Percentiles rank a stretch among this genome's conserved stretches.
These are phyloP conservation scores for Przewalskia tangutica DNA, from an alignment of 257 asterid genomes.

Conservation along the genomic window DNA sequence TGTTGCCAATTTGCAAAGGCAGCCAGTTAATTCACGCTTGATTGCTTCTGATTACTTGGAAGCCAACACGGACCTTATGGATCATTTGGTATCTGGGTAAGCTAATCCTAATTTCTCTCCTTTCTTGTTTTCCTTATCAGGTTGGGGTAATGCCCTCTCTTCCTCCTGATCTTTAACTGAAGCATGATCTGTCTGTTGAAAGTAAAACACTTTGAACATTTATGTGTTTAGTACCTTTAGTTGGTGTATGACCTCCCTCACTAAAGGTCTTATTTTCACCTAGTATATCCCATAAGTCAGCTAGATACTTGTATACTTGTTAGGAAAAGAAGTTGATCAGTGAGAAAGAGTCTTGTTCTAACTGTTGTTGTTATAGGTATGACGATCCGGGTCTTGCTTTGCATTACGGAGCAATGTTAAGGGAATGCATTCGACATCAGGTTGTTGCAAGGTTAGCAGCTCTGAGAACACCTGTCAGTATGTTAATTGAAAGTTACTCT, in stretches of 20 bases:
- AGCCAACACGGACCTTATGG: slow-evolving; percentile 67
- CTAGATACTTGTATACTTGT: not conserved
- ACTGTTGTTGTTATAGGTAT: slow-evolving; percentile 30
- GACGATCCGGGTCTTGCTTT: slow-evolving; percentile 65
- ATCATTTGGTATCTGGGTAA: slow-evolving; percentile 60
- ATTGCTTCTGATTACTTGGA: slow-evolving; percentile 80
- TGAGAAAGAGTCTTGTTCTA: not conserved
- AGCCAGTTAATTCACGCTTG: slow-evolving; percentile 52
- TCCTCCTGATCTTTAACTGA: not conserved
- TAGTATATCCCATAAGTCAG: not conserved
- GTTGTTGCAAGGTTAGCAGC: slow-evolving; percentile 59
- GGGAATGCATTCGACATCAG: slow-evolving; percentile 90
- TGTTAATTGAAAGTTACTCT: not conserved
- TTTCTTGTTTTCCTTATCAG: not conserved
- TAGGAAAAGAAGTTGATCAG: not conserved
- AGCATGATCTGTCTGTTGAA: not conserved
- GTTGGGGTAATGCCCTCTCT: not conserved
- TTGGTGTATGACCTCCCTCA: not conserved
- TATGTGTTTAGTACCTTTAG: not conserved
- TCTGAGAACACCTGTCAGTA: not conserved
- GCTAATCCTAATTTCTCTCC: slow-evolving; percentile 13
- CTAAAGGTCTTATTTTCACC: not conserved
- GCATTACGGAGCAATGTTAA: slow-evolving; percentile 83
- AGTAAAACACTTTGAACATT: not conserved
- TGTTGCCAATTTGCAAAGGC: slow-evolving; percentile 88